Conservation (phyloP, 2,329 filamentous ascomycete genomes). For the Botrytis sinoallii region DNA sequence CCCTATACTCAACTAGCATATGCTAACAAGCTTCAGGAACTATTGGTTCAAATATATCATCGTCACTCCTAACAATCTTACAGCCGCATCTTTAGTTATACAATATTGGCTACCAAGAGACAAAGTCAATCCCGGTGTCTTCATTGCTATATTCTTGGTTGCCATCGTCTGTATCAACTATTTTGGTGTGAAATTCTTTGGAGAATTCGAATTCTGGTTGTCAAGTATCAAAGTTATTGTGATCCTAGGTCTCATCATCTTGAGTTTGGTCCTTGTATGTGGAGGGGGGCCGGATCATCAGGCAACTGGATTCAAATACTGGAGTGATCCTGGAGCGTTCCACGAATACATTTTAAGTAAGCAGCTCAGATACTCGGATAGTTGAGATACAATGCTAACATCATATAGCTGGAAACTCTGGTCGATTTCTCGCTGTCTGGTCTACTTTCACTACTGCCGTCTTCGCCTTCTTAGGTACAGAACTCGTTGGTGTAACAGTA, state of each 20-base stretch:
- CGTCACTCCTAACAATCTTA: constrained; percentile 79
- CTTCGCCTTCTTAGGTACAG: constrained; percentile 61
- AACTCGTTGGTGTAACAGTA: constrained; percentile 59
- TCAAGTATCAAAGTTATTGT: constrained; percentile 59
- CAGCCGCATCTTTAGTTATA: constrained; percentile 74
- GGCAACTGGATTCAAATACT: constrained; percentile 50
- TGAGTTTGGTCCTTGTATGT: constrained; percentile 60
- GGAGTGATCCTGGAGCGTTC: constrained; percentile 45
- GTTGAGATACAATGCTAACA: constrained; percentile 36
- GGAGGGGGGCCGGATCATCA: constrained; percentile 60
- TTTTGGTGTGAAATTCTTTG: constrained; percentile 44
- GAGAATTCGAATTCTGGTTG: constrained; percentile 54
- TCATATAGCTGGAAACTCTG: constrained; percentile 40
- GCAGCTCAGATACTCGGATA: not conserved
- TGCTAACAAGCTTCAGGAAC: constrained; percentile 26
- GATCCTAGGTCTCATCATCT: constrained; percentile 63
- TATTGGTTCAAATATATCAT: constrained; percentile 65
- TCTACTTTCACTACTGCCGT: constrained; percentile 49
- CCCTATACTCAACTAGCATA: not conserved
- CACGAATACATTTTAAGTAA: constrained; percentile 38
- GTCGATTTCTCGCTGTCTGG: constrained; percentile 59
- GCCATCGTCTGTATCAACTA: constrained; percentile 64
- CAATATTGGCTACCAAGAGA: constrained; percentile 68
- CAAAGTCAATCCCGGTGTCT: constrained; percentile 72
- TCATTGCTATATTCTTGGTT: constrained; percentile 69